Conservation (phyloP, 495 filamentous ascomycete genomes). For the Lindgomyces ingoldianus region DNA sequence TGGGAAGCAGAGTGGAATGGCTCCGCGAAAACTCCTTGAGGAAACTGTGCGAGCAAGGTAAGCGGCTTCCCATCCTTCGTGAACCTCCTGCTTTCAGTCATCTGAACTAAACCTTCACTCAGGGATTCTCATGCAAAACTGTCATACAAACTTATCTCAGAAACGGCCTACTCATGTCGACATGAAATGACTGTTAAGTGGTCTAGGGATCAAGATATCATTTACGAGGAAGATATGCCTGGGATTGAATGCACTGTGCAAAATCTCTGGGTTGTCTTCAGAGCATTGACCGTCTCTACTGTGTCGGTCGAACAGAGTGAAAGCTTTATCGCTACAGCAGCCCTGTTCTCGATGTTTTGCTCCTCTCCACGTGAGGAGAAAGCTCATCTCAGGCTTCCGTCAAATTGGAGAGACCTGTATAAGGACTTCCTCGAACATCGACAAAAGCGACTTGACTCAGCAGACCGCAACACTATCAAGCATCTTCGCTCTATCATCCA, state of each 20-base stretch:
- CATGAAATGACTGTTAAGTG: slow-evolving; percentile 74
- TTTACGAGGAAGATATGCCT: slow-evolving; percentile 47
- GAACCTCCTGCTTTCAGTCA: not conserved
- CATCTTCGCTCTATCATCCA: slow-evolving; percentile 63
- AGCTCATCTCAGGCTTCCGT: slow-evolving; percentile 72
- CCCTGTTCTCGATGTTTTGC: slow-evolving; percentile 76
- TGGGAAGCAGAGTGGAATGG: slow-evolving; percentile 73
- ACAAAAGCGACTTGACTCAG: slow-evolving; percentile 65
- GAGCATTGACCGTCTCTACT: slow-evolving; percentile 75
- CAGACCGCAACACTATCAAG: slow-evolving; percentile 65
- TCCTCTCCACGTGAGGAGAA: slow-evolving; percentile 82
- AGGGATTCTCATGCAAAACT: slow-evolving; percentile 69
- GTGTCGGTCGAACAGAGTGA: slow-evolving; percentile 80
- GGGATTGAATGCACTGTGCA: slow-evolving; percentile 50
- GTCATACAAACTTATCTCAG: slow-evolving; percentile 66
- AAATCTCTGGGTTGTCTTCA: slow-evolving; percentile 55
- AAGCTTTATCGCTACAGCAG: slow-evolving; percentile 77
- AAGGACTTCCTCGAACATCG: slow-evolving; percentile 69
- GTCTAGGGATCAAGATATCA: slow-evolving; percentile 72
- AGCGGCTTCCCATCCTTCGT: slow-evolving; percentile 25
- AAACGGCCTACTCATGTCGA: slow-evolving; percentile 70
- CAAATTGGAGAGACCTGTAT: slow-evolving; percentile 83
- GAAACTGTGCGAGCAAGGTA: slow-evolving; percentile 84
- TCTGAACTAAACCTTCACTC: not conserved
- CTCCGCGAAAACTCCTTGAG: slow-evolving; percentile 71